These are phyloP conservation scores for Boletales sp. DNA, from an alignment of 768 basidiomycete species.

Conservation along the genomic window DNA sequence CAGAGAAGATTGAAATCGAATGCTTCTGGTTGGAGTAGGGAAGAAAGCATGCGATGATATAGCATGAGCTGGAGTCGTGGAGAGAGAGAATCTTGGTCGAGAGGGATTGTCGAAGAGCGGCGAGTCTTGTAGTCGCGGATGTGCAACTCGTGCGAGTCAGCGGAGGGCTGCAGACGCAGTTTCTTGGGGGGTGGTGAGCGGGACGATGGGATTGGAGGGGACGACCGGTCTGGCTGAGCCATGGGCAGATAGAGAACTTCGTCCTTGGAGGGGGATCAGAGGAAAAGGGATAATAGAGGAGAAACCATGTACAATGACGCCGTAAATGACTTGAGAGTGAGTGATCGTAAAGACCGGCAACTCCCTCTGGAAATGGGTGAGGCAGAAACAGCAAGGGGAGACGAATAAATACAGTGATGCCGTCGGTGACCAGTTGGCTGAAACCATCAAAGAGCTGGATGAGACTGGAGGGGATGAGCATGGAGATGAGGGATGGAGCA, in stretches of 20 bases:
- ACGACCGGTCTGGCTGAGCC: not conserved
- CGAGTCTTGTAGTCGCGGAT: slow-evolving; percentile 75
- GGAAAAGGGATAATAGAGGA: not conserved
- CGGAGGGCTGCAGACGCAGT: slow-evolving; percentile 16
- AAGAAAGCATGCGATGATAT: slow-evolving; percentile 63
- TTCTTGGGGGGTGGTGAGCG: slow-evolving; percentile 27
- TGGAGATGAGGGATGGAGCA: not conserved
- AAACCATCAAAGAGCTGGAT: slow-evolving; percentile 69
- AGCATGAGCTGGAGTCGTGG: slow-evolving; percentile 75
- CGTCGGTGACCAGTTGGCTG: slow-evolving; percentile 44
- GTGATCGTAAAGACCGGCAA: slow-evolving; percentile 80
- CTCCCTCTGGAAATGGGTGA: slow-evolving; percentile 54
- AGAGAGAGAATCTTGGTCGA: slow-evolving; percentile 52
- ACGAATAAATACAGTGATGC: slow-evolving; percentile 45
- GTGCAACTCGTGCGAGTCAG: slow-evolving; percentile 32
- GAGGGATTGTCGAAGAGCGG: slow-evolving; percentile 44
- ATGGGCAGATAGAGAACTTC: slow-evolving; percentile 36
- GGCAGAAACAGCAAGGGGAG: not conserved
- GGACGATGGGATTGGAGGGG: slow-evolving; percentile 6
- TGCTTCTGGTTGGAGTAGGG: slow-evolving; percentile 39
- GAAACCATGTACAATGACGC: slow-evolving; percentile 59
- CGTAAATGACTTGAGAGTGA: slow-evolving; percentile 59
- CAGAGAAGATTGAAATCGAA: slow-evolving; percentile 57
- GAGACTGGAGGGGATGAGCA: slow-evolving; percentile 43
- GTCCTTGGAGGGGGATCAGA: slow-evolving; percentile 42